Evolutionary conservation across 2,329 filamentous ascomycete species (phyloP).

Genomic region (Chaetomium sp.): DNA sequence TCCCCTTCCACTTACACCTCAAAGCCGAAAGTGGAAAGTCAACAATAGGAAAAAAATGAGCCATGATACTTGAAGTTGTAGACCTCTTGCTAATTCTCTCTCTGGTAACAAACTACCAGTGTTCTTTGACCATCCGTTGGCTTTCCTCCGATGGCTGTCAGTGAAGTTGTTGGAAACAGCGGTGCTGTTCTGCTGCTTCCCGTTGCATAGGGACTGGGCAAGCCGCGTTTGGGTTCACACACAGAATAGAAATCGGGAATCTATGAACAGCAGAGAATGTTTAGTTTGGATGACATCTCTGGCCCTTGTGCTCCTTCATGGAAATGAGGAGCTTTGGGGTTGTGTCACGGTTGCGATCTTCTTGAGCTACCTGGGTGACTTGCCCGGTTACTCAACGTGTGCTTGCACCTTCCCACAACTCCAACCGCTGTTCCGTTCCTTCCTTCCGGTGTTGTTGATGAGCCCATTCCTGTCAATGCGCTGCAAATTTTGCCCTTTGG

Average conservation of each 20-base stretch:
- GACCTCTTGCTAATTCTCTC: too few species aligned
- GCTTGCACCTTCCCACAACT: background rate
- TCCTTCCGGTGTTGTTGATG: background rate
- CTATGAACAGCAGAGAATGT: too few species aligned
- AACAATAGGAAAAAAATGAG: too few species aligned
- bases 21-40: too few species aligned
- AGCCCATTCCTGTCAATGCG: background rate
- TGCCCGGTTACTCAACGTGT: constrained; percentile 6
- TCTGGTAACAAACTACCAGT: too few species aligned
- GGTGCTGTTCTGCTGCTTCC: constrained; percentile 8
- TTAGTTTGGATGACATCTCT: background rate
- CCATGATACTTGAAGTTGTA: too few species aligned
- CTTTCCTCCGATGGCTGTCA: background rate
- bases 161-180: background rate
- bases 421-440: background rate
- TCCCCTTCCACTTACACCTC: too few species aligned
- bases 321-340: background rate
- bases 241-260: background rate
- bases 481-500: background rate
- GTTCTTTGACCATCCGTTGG: too few species aligned
- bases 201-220: background rate
- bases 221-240: constrained; percentile 4
- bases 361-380: background rate
- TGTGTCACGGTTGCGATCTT: constrained; percentile 1
- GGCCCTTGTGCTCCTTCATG: background rate